Evolutionary conservation across 768 basidiomycete species (phyloP).

Genomic region (Phylloporus sp.): DNA sequence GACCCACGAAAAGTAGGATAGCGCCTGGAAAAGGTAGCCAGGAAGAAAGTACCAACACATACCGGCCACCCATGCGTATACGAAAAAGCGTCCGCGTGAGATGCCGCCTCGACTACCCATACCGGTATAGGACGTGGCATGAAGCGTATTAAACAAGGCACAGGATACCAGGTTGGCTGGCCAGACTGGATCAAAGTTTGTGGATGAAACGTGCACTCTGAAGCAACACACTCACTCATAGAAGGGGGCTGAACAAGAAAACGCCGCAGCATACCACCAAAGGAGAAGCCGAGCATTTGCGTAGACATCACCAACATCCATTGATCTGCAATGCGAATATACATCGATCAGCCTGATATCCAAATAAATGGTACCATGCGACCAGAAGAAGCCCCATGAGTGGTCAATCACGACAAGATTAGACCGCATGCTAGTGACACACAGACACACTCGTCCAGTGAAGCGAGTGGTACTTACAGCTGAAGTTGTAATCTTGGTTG

Average conservation of each 20-base stretch:
- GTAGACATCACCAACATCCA: slow-evolving; percentile 70
- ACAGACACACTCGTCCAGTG: neutral
- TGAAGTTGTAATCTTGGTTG: slow-evolving; percentile 51
- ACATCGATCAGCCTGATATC: neutral
- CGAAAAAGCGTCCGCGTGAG: slow-evolving; percentile 52
- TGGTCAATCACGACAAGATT: neutral
- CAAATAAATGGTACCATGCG: neutral
- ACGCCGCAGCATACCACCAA: slow-evolving; percentile 55
- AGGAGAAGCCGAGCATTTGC: slow-evolving; percentile 62
- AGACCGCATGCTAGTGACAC: neutral
- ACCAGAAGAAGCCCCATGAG: neutral
- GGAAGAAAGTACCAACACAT: slow-evolving; percentile 57
- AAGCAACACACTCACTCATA: slow-evolving; percentile 44
- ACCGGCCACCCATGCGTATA: slow-evolving; percentile 34
- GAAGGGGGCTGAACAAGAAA: slow-evolving; percentile 64
- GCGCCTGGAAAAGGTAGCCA: slow-evolving; percentile 67
- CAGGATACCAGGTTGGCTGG: slow-evolving; percentile 67
- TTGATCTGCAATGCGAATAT: slow-evolving; percentile 34
- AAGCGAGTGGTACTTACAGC: slow-evolving; percentile 30
- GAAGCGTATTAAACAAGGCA: slow-evolving; percentile 71
- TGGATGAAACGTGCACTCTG: neutral
- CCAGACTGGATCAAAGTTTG: slow-evolving; percentile 53
- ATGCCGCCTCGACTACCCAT: slow-evolving; percentile 43
- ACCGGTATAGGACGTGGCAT: slow-evolving; percentile 48
- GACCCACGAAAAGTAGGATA: slow-evolving; percentile 58